Evolutionary conservation across 148 eudicot species (phyloP).

Genomic region (Rhododendron williamsianum): DNA sequence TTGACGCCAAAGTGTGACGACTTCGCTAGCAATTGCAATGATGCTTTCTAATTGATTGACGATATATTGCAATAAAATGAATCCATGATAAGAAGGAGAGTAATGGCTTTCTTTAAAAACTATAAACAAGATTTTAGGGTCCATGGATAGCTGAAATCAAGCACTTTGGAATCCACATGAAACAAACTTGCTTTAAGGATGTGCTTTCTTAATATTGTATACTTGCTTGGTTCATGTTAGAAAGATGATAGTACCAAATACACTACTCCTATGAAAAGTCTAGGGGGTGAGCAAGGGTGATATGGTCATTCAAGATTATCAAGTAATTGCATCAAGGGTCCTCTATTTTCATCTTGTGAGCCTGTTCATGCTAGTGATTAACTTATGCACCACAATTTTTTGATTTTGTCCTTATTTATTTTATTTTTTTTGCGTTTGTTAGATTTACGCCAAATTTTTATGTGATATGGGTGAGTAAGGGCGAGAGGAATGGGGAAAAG

Average conservation of each 20-base stretch:
- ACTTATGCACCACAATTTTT: too few relatives aligned
- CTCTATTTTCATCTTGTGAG: not conserved
- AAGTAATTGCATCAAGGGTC: not conserved
- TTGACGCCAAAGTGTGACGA: not conserved
- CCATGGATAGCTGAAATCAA: not conserved
- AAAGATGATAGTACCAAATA: not conserved
- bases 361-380: too few relatives aligned
- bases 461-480: too few relatives aligned
- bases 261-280: not conserved
- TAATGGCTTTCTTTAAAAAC: not conserved
- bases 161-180: not conserved
- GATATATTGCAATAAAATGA: not conserved
- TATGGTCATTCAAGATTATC: not conserved
- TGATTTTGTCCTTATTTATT: too few relatives aligned
- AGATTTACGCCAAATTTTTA: too few relatives aligned
- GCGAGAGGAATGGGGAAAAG: too few relatives aligned
- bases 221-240: not conserved
- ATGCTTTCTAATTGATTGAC: not conserved
- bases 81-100: not conserved
- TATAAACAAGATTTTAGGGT: not conserved
- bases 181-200: not conserved
- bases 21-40: not conserved
- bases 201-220: not conserved
- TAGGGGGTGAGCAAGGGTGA: not conserved
- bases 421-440: too few relatives aligned